These are phyloP conservation scores for Geotrichum phurueaensis DNA, from an alignment of 1,139 yeast genomes.

Conservation along the genomic window DNA sequence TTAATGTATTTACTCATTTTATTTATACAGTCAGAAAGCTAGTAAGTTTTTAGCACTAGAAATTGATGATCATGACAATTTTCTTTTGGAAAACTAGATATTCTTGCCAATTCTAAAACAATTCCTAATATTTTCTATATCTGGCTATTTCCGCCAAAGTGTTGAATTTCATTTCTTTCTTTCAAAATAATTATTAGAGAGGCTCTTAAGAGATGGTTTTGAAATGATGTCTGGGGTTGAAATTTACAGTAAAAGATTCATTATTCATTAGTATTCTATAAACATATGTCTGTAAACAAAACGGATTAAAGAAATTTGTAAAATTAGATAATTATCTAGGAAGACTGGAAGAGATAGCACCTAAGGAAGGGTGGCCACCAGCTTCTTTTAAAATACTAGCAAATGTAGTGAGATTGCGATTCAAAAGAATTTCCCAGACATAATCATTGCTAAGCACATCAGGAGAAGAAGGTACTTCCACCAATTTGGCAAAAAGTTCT, in stretches of 20 bases:
- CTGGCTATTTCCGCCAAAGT: no score
- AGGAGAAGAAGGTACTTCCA: background rate
- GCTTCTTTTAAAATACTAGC: conserved; percentile 8
- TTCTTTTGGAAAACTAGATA: no score
- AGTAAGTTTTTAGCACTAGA: no score
- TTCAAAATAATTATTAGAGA: no score
- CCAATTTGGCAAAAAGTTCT: conserved; percentile 1
- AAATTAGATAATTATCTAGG: background rate
- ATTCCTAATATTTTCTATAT: no score
- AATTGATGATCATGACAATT: no score
- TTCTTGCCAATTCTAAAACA: no score
- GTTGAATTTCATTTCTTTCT: no score
- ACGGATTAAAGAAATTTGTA: background rate
- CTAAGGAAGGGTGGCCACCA: conserved; percentile 17
- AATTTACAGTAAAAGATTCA: background rate
- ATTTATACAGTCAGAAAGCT: no score
- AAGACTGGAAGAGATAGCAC: conserved; percentile 11
- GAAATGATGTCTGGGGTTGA: no score
- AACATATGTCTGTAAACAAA: background rate
- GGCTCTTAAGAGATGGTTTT: no score
- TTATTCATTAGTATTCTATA: background rate
- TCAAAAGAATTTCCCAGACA: conserved; percentile 9
- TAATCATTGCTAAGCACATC: conserved; percentile 4
- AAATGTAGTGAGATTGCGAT: background rate
- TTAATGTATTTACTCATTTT: no score